phyloP scores from a whole-genome alignment of 257 asterid genomes.

The Nicotiana sylvestris region DNA sequence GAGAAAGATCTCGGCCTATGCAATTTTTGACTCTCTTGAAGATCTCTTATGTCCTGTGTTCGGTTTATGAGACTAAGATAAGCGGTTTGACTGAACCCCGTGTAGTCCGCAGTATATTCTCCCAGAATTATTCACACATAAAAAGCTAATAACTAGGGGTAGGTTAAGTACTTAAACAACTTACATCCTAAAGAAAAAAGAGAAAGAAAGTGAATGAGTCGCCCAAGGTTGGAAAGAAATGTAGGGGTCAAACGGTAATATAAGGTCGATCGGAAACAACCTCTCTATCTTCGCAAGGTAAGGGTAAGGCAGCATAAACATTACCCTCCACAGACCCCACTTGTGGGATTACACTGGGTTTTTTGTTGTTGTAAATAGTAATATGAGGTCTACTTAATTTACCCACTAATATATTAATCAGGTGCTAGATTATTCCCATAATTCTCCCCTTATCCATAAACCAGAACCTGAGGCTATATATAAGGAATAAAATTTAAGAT shows the following conservation, averaged over 20 bases:
- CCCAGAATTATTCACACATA: background rate
- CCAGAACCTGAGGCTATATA: background rate
- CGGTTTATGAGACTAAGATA: background rate
- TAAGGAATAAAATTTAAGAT: background rate
- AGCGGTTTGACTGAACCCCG: background rate
- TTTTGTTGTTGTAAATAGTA: background rate
- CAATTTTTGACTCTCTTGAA: background rate
- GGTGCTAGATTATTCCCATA: background rate
- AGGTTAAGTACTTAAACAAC: background rate
- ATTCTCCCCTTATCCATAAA: background rate
- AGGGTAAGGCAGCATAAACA: too few relatives aligned
- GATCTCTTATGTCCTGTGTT: background rate
- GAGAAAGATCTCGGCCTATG: background rate
- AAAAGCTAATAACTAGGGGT: background rate
- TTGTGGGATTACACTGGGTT: too few relatives aligned
- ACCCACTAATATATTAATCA: background rate
- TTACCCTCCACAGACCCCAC: too few relatives aligned
- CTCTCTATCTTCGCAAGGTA: too few relatives aligned
- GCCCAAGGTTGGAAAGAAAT: background rate
- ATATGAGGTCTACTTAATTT: background rate
- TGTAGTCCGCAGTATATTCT: background rate
- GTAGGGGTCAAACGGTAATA: background rate
- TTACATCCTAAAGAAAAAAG: background rate
- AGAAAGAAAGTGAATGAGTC: background rate
- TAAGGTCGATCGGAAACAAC: background rate